phyloP scores from a whole-genome alignment of 208 protist genomes.

The Porcisia hertigi region DNA sequence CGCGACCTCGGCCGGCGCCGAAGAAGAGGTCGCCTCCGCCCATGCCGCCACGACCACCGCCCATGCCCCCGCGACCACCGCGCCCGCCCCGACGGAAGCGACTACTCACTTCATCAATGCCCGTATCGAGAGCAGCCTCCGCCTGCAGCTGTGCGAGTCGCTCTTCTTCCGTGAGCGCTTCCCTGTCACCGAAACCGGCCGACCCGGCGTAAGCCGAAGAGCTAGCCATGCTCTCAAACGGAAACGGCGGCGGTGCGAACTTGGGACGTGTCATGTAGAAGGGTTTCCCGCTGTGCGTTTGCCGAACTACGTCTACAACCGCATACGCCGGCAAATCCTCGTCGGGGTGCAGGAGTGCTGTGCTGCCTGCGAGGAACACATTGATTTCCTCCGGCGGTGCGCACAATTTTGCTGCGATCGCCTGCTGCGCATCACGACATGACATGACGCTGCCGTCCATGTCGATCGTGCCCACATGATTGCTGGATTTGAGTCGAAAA shows the following conservation, averaged over 20 bases:
- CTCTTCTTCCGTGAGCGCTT: conserved; percentile 76
- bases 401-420: conserved; percentile 69
- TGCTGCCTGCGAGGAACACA: conserved; percentile 73
- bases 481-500: conserved; percentile 76
- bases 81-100: conserved; percentile 38
- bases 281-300: conserved; percentile 38
- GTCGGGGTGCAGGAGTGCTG: conserved; percentile 71
- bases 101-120: conserved; percentile 61
- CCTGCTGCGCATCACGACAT: conserved; percentile 67
- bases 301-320: conserved; percentile 79
- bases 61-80: conserved; percentile 14
- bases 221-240: conserved; percentile 1
- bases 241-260: background rate
- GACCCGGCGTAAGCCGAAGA: background rate
- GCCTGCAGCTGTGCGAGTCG: conserved; percentile 76
- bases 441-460: conserved; percentile 68
- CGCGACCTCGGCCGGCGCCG: conserved; percentile 23
- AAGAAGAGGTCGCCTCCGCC: conserved; percentile 8
- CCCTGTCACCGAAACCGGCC: conserved; percentile 13
- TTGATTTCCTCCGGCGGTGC: conserved; percentile 73
- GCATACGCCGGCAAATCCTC: conserved; percentile 79
- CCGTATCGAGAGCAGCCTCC: conserved; percentile 72
- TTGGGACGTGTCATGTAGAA: conserved; percentile 17
- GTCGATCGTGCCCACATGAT: conserved; percentile 80
- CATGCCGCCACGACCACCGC: conserved; percentile 6